phyloP scores from a whole-genome alignment of 2,329 filamentous ascomycete genomes.

The Aspergillus pseudoglaucus region DNA sequence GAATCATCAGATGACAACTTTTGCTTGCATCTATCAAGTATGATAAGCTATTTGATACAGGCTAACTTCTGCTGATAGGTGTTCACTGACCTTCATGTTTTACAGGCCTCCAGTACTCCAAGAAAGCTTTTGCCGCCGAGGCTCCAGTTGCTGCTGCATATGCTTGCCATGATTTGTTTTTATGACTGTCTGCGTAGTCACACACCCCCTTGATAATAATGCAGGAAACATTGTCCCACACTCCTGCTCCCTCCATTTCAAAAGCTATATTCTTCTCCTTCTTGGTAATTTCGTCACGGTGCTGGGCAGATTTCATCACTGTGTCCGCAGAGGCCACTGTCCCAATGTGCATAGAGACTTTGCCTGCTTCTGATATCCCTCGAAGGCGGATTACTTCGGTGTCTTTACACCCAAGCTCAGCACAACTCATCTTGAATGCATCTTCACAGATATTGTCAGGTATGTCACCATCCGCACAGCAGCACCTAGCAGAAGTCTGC shows the following conservation, averaged over 20 bases:
- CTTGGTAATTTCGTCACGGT: neutral
- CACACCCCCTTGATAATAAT: conserved; percentile 6
- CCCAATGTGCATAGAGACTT: neutral
- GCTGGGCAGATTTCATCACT: neutral
- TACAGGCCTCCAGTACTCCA: neutral
- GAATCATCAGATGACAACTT: too few species aligned
- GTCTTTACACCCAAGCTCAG: neutral
- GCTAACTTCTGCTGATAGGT: too few species aligned
- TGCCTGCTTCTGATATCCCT: too few species aligned
- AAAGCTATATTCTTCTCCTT: neutral
- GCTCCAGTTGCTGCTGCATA: conserved; percentile 6
- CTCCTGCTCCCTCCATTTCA: neutral
- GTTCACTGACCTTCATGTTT: too few species aligned
- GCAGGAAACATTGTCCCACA: neutral
- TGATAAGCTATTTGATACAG: too few species aligned
- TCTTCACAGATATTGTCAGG: too few species aligned
- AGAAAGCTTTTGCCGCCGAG: conserved; percentile 5
- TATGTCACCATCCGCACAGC: too few species aligned
- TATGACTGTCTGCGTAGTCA: conserved; percentile 9
- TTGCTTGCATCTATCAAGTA: too few species aligned
- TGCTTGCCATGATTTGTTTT: conserved; percentile 6
- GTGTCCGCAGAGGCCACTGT: conserved; percentile 1
- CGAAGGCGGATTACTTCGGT: neutral
- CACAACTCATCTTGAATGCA: too few species aligned
- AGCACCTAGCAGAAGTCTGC: too few species aligned